Evolutionary conservation across 306 rosid genomes (phyloP), one percentile per base, ranked within the genome.

Genomic region (Lathyrus tuberosus): DNA sequence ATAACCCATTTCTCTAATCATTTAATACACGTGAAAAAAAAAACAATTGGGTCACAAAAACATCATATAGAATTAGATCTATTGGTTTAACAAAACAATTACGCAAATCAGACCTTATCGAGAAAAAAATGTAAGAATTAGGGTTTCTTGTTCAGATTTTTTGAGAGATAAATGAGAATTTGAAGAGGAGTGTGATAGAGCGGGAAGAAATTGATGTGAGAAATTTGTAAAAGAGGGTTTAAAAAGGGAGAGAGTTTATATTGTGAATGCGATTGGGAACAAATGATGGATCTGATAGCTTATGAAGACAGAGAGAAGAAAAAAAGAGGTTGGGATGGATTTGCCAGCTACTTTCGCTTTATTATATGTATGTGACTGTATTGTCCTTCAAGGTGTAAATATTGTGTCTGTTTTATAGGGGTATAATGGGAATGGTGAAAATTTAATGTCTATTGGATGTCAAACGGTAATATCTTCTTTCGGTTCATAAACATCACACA

Each of bases 161-260:
- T 17, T 15, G 16, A 66, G 16, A 26, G 63, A 54, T 71, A n/a
- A 35, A 20, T 1, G 46, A 20, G 47, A 26, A 41, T 63, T 53
- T 28, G 70, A 17, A 13, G 53, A 28, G 28, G n/a, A 20, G 18
- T 7, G 9, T n/a, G 47, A 43, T 28, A 65, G 15, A 69, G 89
- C 86, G 86, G 83, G 87, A 82, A 86, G 76, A 49, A 5, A 76
- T 76, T 64, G 82, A 14, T 5, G 51, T 1, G 30, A 72, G 52
- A 72, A 72, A 75, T 70, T 67, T 65, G 77, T 81, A 71, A 42
- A 30, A 2, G 11, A 33, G 71, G 75, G 74, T 71, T 53, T 69
- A 64, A 43, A 75, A 68, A 68, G 75, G 61, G 78, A 61, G 65
- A 66, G 76, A 6, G 20, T 52, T 74, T 11, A 31, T 53, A 24